Conservation (phyloP, 169 alveolate species). For the Plasmodium inui region DNA sequence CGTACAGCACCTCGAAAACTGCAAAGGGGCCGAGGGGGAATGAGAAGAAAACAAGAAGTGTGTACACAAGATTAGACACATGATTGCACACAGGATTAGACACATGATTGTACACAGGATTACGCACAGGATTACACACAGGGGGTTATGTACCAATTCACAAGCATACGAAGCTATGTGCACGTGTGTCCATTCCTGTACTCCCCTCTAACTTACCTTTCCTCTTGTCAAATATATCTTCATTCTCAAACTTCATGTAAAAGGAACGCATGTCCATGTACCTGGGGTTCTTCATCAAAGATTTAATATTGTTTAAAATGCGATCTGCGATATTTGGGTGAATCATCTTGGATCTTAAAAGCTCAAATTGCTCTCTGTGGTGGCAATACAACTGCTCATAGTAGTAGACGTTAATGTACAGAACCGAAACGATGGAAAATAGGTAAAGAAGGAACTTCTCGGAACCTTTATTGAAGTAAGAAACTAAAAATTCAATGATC, state of each 20-base stretch:
- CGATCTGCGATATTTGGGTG: conserved; percentile 38
- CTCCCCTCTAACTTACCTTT: conserved; percentile 13
- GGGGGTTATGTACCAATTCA: neutral
- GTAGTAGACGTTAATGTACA: conserved; percentile 43
- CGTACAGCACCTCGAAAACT: conserved; percentile 22
- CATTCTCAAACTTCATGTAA: conserved; percentile 5
- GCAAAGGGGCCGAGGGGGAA: neutral
- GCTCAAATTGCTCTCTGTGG: conserved; percentile 12
- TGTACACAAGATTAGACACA: neutral
- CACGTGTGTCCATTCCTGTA: neutral
- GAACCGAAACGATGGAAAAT: conserved; percentile 41
- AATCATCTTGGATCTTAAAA: conserved; percentile 32
- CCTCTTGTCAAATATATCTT: conserved; percentile 1
- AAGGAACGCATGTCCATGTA: conserved; percentile 7
- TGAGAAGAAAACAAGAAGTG: neutral
- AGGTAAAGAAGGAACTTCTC: conserved; percentile 44
- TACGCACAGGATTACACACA: neutral
- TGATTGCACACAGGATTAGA: neutral
- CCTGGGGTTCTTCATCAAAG: conserved; percentile 6
- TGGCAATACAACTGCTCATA: conserved; percentile 70
- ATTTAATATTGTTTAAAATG: neutral
- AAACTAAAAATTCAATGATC: conserved; percentile 40
- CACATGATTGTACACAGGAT: neutral
- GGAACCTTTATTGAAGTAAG: conserved; percentile 56
- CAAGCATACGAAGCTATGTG: neutral